These are phyloP conservation scores for Malus hybrid DNA, from an alignment of 331 rosid genomes.

Conservation along the genomic window DNA sequence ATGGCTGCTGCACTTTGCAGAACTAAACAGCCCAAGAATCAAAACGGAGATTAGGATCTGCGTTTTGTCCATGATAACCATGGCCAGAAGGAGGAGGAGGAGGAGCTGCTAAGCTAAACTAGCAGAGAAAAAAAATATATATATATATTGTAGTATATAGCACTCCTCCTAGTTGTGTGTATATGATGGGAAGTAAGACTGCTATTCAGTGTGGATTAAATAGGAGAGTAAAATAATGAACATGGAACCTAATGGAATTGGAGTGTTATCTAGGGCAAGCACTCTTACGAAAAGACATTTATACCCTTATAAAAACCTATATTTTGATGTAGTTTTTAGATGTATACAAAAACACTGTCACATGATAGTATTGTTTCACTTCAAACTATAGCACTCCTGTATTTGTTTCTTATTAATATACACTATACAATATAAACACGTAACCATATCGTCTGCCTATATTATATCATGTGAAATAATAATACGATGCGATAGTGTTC, in stretches of 20 bases:
- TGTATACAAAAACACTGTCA: too few relatives aligned
- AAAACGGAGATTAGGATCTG: slow-evolving; percentile 38
- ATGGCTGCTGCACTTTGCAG: neutral
- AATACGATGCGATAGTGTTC: too few relatives aligned
- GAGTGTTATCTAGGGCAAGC: slow-evolving; percentile 1
- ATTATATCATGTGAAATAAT: too few relatives aligned
- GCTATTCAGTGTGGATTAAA: slow-evolving; percentile 51
- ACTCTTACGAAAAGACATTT: neutral
- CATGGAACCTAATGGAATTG: slow-evolving; percentile 10
- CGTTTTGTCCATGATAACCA: slow-evolving; percentile 35
- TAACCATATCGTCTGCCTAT: too few relatives aligned
- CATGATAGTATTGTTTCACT: too few relatives aligned
- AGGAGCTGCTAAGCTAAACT: neutral
- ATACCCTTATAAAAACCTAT: neutral
- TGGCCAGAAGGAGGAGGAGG: slow-evolving; percentile 12
- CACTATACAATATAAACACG: too few relatives aligned
- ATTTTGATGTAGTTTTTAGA: too few relatives aligned
- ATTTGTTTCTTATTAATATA: too few relatives aligned
- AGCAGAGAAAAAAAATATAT: neutral
- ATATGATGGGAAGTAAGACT: slow-evolving; percentile 27
- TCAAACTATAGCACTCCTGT: too few relatives aligned
- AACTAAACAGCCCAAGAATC: slow-evolving; percentile 6
- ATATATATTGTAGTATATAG: neutral
- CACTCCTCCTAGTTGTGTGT: slow-evolving; percentile 24
- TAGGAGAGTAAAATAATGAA: slow-evolving; percentile 33